Evolutionary conservation across 306 rosid genomes (phyloP), one percentile per base, ranked within the genome.

Genomic region (Begonia peltatifolia): DNA sequence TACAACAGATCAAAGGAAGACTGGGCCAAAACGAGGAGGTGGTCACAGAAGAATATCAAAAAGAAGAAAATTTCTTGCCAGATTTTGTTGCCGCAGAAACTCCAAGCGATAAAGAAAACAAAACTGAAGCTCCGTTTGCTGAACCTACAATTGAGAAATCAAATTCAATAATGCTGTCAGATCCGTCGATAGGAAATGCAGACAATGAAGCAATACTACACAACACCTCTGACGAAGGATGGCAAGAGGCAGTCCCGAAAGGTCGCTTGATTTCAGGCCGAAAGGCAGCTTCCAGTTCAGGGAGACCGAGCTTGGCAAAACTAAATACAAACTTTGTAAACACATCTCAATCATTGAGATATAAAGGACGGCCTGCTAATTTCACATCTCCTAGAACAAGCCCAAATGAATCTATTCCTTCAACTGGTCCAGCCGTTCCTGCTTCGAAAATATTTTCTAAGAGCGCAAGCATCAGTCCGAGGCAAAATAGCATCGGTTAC

Each of bases 241-340:
- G 97, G 97, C 97, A 85, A 72, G 97, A 90, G 69, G 97, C 97
- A 53, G 85, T 83, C 67, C 92, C 97, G 17, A 90, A 85, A 67
- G 76, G 94, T 16, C 94, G 95, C 42, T 83, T 90, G 50, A 71
- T 66, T 44, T 53, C 73, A n/a, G 80, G 80, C 51, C 87, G 92
- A 63, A 90, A 90, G 38, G 0, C 7, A 76, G 63, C 87, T 46
- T 65, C 81, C 56, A 73, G 89, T 42, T 78, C 95, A 10, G 80
- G 76, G 77, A 80, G 97, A 65, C 94, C 95, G 47, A 90, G 85
- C 75, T 74, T 90, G 18, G 86, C 87, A 65, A 90, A 90, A 79
- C 53, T 90, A 47, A 83, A 85, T 59, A 83, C 94, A 3, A 85
- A 83, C 72, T 90, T 76, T 65, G 75, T 73, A 52, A 83, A 80